phyloP scores from a whole-genome alignment of 768 basidiomycete genomes.

The Boletus subparvulus region DNA sequence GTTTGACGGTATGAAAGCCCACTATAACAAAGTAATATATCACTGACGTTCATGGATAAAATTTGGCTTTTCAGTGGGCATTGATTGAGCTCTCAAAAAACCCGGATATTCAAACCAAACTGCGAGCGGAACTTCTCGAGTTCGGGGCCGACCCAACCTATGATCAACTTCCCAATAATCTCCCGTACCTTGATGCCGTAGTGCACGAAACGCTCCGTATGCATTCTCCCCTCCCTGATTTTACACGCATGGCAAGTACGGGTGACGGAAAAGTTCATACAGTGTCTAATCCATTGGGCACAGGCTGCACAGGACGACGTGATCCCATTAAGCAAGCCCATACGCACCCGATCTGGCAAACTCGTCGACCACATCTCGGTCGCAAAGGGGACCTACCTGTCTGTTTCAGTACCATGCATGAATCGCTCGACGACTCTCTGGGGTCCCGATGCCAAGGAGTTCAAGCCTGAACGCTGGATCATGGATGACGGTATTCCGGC shows the following conservation, averaged over 20 bases:
- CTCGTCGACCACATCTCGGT: conserved; percentile 42
- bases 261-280: background rate
- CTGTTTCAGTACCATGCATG: conserved; percentile 43
- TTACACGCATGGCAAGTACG: conserved; percentile 13
- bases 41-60: background rate
- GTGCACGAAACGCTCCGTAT: conserved; percentile 46
- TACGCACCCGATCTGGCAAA: conserved; percentile 44
- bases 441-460: conserved; percentile 59
- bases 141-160: conserved; percentile 48
- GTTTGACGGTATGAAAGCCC: conserved; percentile 7
- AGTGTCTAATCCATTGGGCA: conserved; percentile 5
- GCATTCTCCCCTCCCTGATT: conserved; percentile 40
- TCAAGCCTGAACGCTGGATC: conserved; percentile 67
- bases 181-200: conserved; percentile 58
- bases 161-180: conserved; percentile 47
- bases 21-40: background rate
- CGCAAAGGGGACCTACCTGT: conserved; percentile 46
- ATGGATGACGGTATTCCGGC: conserved; percentile 26
- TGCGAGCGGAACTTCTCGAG: conserved; percentile 52
- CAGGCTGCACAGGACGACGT: conserved; percentile 54
- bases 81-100: conserved; percentile 53
- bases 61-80: conserved; percentile 40
- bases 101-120: conserved; percentile 43
- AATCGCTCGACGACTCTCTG: conserved; percentile 57
- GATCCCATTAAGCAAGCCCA: conserved; percentile 53